Evolutionary conservation across 768 basidiomycete genomes (phyloP), one percentile per base, ranked within the genome.

Genomic region (Auriscalpium vulgare): DNA sequence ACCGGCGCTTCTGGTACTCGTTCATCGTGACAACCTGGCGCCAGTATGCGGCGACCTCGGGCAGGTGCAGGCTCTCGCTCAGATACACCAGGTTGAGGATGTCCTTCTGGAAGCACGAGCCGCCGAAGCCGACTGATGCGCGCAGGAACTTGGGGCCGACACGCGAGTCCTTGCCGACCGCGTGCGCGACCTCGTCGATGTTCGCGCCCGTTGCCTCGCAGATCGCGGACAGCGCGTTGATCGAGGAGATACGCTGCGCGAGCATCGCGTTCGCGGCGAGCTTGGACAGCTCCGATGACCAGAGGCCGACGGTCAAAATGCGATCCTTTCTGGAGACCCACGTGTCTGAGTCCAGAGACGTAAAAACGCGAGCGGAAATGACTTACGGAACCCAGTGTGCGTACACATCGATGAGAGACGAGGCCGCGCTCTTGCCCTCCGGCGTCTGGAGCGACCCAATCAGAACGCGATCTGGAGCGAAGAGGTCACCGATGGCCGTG

Each of bases 221-320:
- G 68, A 99, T 95, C 48, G 97, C 97, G 43, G 94, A 97, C 34
- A 99, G 86, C 13, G 97, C 93, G 69, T 98, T 99, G 77, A 98
- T 79, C 55, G 94, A 97, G 9, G 95, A 98, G 71, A 99, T 99
- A 59, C 97, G 90, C 71, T 99, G 97, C 8, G 97, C 97, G 58
- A 99, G 87, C 93, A 99, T 95, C 56, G 97, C 97, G 69, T 99
- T 99, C 54, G 97, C 97, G 10, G 97, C 97, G 59, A 99, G 84
- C 78, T 99, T 99, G 61, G 95, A 91, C 29, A 99, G 83, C 72
- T 99, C 97, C 2, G 95, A 97, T 2, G 92, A 95, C 97, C 97
- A 99, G 34, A 99, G 80, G 61, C 97, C 95, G 63, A 98, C 97
- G 17, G 89, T 91, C 51, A 99, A 78, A 69, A 97, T 90, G 48